Evolutionary conservation across 1,139 yeast species (phyloP), one percentile per base, ranked within the genome.

Genomic region (Komagataea norvegica): DNA sequence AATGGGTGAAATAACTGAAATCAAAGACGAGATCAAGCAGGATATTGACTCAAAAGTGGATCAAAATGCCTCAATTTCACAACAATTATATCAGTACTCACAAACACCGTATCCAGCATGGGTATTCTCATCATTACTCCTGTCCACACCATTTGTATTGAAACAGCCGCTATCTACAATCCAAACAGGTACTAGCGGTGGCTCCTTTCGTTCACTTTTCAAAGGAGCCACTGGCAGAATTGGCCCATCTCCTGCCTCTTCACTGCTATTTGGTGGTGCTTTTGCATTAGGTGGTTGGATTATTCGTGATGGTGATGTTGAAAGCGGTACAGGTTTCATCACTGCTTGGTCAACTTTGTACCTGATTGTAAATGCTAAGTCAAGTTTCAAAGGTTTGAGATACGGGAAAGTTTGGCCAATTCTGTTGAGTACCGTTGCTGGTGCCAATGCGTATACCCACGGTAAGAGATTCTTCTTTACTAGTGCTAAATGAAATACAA

Each of bases 291-390:
- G 96, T 19, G 86, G 89, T 13, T 84, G 76, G 68, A 81, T 89
- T 68, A 74, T 83, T 40, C 68, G 68, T 48, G 97, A 89, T 55
- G 85, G 88, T 14, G 96, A 88, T 54, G 64, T 78, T 26, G 72
- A 75, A 37, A 82, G 86, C 61, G 97, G 96, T 7, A 75, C 95
- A 2, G 97, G 96, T 0, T 86, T 91, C 60, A 70, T 78, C 6
- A 73, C 84, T 22, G 95, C 95, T 4, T 91, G 97, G 97, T 77
- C 88, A 13, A 58, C 85, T 4, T 64, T 89, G 38, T 91, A 87
- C 55, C 56, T 84, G 42, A 56, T 89, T 29, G 88, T 83, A 8
- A 85, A 87, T 56, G 91, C 93, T 5, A 70, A 68, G 29, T 68
- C 78, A 1, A 70, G 86, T 4, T 42, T 86, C 25, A 63, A 62